Base-by-base conservation (phyloP, 1,284 basidiomycete species). In the Cutaneotrichosporon sp. region DNA sequence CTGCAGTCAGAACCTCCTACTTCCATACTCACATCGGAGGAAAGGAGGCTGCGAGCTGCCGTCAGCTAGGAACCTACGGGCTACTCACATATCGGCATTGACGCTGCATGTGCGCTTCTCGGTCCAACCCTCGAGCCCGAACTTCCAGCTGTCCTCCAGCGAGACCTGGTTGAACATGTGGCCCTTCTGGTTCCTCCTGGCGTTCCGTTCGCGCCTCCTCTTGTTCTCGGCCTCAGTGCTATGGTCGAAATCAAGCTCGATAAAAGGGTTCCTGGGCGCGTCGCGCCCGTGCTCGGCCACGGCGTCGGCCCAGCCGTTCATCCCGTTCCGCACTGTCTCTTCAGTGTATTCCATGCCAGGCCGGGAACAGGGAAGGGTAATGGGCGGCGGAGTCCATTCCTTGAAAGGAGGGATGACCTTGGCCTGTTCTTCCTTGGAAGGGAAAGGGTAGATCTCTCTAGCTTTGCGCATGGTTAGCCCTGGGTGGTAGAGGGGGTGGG, bases 21-120 rank as follows among this genome's bases (percentile, higher is more conserved):
- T 32, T 26, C 7, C 6, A 17, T 54, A 7, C 67, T 34, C 39
- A 71, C 69, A 43, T 37, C 70, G 55, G 1, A 46, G 33, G 55
- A 70, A 72, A 1, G 70, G 70, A 3, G 68, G 62, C 10, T 54
- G 54, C 10, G 61, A 49, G 11, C 64, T 65, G 39, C 3, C 3
- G 50, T 60, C 41, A 57, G 52, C 41, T n/a, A 5, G 6, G 4
- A 19, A 10, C 6, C 27, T 10, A n/a, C 5, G 7, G 3, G 11
- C 4, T 3, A 6, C 67, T 51, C 38, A 70, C 70, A 54, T 10
- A 34, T 61, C 54, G 32, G 51, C 60, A n/a, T 55, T 46, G 3
- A 57, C 51, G 3, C 27, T 38, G 27, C 54, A 60, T 5, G 67
- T 65, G 0, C 46, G 48, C 4, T 48, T 46, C 47, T 72, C 70